Conservation (phyloP, 805 yeast genomes). For the Cyberlindnera subsufficiens region DNA sequence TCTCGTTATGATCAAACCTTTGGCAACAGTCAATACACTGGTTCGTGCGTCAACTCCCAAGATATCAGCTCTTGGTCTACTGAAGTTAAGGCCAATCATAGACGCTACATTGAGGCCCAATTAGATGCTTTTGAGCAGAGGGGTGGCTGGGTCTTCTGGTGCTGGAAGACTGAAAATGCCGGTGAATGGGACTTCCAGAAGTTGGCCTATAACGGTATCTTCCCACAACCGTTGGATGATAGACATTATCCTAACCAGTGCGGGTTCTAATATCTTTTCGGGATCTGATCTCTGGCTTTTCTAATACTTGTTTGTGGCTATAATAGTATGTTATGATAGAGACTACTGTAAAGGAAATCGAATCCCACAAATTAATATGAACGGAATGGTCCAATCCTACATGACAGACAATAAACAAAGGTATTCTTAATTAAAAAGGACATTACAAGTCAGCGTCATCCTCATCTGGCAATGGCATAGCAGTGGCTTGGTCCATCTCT, state of each 20-base stretch:
- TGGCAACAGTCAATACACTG: constrained; percentile 40
- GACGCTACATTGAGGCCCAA: constrained; percentile 83
- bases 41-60: constrained; percentile 52
- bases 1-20: constrained; percentile 71
- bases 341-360: too few species aligned
- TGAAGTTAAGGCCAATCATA: constrained; percentile 47
- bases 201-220: constrained; percentile 50
- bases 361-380: too few species aligned
- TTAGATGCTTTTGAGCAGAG: constrained; percentile 73
- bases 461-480: constrained; percentile 99
- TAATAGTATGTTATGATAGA: too few species aligned
- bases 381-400: neutral
- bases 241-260: constrained; percentile 73
- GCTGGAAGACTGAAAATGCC: constrained; percentile 80
- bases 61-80: constrained; percentile 54
- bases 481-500: constrained; percentile 99
- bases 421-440: neutral
- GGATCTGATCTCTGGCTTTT: too few species aligned
- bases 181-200: constrained; percentile 81
- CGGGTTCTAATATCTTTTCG: constrained; percentile 10
- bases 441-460: constrained; percentile 95
- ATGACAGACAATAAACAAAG: neutral
- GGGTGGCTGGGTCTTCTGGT: constrained; percentile 92
- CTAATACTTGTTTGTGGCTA: too few species aligned
- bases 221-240: constrained; percentile 75